These are phyloP conservation scores for Trypanosoma theileri DNA, from an alignment of 208 protist species.

Conservation along the genomic window DNA sequence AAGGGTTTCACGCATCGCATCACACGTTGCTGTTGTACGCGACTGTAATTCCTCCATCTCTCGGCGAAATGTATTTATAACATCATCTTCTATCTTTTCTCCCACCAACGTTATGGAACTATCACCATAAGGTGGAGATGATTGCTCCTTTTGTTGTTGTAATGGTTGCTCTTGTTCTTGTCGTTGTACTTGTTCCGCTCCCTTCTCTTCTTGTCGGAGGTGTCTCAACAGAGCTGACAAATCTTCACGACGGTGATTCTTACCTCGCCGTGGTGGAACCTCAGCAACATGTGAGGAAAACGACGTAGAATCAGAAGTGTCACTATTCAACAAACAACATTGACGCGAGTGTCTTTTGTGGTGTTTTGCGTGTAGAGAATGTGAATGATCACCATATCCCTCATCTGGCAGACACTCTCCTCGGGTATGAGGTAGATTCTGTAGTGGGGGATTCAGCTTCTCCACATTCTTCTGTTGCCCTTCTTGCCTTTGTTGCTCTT, in stretches of 20 bases:
- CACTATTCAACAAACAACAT: too few relatives aligned
- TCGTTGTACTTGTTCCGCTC: neutral
- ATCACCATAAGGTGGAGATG: neutral
- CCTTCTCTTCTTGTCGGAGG: neutral
- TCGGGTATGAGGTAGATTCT: too few relatives aligned
- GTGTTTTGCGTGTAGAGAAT: too few relatives aligned
- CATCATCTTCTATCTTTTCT: neutral
- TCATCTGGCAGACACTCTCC: too few relatives aligned
- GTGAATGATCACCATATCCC: too few relatives aligned
- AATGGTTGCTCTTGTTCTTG: neutral
- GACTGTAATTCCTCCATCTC: conserved; percentile 9
- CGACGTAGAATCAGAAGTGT: too few relatives aligned
- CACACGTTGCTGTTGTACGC: conserved; percentile 7
- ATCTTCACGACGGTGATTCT: neutral
- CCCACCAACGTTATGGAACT: neutral
- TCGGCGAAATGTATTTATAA: conserved; percentile 1
- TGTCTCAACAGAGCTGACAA: neutral
- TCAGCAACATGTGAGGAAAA: too few relatives aligned
- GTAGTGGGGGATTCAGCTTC: too few relatives aligned
- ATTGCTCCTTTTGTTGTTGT: neutral
- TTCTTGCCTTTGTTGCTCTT: conserved; percentile 13
- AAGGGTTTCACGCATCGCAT: conserved; percentile 12
- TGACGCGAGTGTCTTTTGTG: too few relatives aligned
- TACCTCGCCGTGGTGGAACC: neutral
- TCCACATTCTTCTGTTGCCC: too few relatives aligned